phyloP scores from a whole-genome alignment of 2,329 filamentous ascomycete genomes.

The Chaetomium globosum region DNA sequence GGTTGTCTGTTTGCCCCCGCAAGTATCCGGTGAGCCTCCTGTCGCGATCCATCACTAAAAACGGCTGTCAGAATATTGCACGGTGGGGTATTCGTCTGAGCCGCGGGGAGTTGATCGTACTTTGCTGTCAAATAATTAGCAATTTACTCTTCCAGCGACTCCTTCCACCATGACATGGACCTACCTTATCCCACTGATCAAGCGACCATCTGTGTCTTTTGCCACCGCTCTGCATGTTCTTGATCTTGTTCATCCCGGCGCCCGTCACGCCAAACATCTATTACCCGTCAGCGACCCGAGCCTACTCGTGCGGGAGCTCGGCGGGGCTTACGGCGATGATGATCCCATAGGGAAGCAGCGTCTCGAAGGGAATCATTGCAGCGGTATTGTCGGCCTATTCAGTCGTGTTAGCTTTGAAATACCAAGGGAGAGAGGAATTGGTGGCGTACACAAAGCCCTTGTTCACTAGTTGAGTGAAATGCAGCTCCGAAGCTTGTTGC shows the following conservation, averaged over 20 bases:
- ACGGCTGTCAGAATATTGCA: slow-evolving; percentile 31
- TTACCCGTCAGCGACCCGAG: slow-evolving; percentile 12
- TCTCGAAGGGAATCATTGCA: slow-evolving; percentile 65
- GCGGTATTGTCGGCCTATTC: slow-evolving; percentile 32
- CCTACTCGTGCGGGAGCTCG: slow-evolving; percentile 10
- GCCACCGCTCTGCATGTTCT: slow-evolving; percentile 61
- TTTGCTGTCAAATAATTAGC: slow-evolving; percentile 54
- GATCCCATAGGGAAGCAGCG: slow-evolving; percentile 66
- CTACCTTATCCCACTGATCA: slow-evolving; percentile 65
- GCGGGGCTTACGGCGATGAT: slow-evolving; percentile 57
- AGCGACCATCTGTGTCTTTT: slow-evolving; percentile 63
- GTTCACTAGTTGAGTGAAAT: slow-evolving; percentile 28
- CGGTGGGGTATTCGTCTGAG: slow-evolving; percentile 23
- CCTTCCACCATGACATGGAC: slow-evolving; percentile 2
- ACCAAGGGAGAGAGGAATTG: background rate
- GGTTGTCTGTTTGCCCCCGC: slow-evolving; percentile 60
- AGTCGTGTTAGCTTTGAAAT: slow-evolving; percentile 29
- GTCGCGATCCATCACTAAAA: slow-evolving; percentile 66
- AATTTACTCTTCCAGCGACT: slow-evolving; percentile 8
- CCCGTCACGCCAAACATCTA: slow-evolving; percentile 68
- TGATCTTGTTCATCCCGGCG: slow-evolving; percentile 59
- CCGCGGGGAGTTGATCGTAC: slow-evolving; percentile 44
- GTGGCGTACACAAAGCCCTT: slow-evolving; percentile 33
- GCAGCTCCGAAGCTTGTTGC: slow-evolving; percentile 26
- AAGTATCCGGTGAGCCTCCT: slow-evolving; percentile 61